Conservation (phyloP, 306 rosid species). For the Cicer arietinum region DNA sequence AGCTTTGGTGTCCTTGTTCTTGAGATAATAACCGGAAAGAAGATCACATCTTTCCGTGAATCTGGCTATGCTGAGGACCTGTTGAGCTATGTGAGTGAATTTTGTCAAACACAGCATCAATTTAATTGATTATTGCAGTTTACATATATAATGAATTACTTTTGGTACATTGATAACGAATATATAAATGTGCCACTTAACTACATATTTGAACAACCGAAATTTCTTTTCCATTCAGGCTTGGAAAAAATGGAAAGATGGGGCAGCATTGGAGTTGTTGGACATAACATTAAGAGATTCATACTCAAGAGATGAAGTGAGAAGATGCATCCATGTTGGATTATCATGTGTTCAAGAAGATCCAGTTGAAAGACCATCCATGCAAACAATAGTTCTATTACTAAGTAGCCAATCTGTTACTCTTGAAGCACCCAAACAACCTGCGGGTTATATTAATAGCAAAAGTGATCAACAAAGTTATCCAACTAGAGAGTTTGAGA, state of each 20-base stretch:
- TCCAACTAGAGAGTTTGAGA: not conserved
- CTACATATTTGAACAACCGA: too few relatives aligned
- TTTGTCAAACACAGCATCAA: not conserved
- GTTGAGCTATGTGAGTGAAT: conserved; percentile 48
- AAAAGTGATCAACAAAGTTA: conserved; percentile 7
- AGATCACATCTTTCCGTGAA: conserved; percentile 39
- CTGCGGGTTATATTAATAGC: conserved; percentile 44
- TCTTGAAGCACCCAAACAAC: conserved; percentile 43
- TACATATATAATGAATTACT: too few relatives aligned
- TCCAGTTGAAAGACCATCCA: conserved; percentile 56
- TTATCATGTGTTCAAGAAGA: conserved; percentile 62
- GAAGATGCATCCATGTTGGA: conserved; percentile 61
- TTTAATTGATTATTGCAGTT: too few relatives aligned
- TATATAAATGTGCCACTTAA: too few relatives aligned
- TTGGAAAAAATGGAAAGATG: conserved; percentile 61
- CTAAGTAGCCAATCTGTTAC: conserved; percentile 51
- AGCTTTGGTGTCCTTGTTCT: conserved; percentile 54
- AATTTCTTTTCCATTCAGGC: conserved; percentile 37
- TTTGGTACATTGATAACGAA: too few relatives aligned
- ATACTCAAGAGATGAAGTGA: conserved; percentile 51
- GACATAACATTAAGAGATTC: conserved; percentile 48
- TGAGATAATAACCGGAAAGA: conserved; percentile 53
- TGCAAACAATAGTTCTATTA: conserved; percentile 56
- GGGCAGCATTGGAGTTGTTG: conserved; percentile 45
- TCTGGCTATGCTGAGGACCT: conserved; percentile 41